A percentile compares a stretch with the other conserved stretches of the same genome.
phyloP scores from a whole-genome alignment of 2,329 filamentous ascomycete species.

The Saccharata proteae region DNA sequence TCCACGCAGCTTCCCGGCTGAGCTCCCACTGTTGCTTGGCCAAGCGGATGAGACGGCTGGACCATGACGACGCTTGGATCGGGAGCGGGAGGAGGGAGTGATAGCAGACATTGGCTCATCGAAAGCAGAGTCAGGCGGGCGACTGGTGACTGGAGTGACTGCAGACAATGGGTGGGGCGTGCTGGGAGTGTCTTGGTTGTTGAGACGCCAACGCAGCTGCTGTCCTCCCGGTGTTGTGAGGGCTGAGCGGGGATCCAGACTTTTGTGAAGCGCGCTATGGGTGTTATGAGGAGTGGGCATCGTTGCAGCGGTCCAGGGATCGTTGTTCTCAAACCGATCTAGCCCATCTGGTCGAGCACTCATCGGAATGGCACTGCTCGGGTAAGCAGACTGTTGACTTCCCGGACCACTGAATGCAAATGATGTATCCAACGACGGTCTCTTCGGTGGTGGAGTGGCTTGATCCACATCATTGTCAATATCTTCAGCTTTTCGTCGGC shows the following conservation, averaged over 20 bases:
- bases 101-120: constrained; percentile 61
- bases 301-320: constrained; percentile 34
- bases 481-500: constrained; percentile 50
- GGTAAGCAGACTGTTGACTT: constrained; percentile 36
- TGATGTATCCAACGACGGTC: constrained; percentile 47
- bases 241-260: constrained; percentile 28
- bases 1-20: constrained; percentile 61
- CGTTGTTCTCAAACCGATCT: constrained; percentile 30
- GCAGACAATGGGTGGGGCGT: constrained; percentile 68
- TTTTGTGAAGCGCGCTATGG: no score
- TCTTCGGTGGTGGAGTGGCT: constrained; percentile 37
- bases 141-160: constrained; percentile 51
- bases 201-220: constrained; percentile 37
- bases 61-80: constrained; percentile 55
- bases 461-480: constrained; percentile 43
- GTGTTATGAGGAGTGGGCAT: constrained; percentile 22
- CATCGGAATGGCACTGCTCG: constrained; percentile 38
- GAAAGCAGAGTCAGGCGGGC: constrained; percentile 34
- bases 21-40: constrained; percentile 52
- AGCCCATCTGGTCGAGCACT: constrained; percentile 44
- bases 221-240: constrained; percentile 28
- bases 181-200: constrained; percentile 49
- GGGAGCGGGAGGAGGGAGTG: constrained; percentile 47
- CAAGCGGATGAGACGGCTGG: constrained; percentile 86
- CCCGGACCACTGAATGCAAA: constrained; percentile 21